Base-by-base conservation (phyloP, 73 alveolate species). In the Uronychia binucleata region DNA sequence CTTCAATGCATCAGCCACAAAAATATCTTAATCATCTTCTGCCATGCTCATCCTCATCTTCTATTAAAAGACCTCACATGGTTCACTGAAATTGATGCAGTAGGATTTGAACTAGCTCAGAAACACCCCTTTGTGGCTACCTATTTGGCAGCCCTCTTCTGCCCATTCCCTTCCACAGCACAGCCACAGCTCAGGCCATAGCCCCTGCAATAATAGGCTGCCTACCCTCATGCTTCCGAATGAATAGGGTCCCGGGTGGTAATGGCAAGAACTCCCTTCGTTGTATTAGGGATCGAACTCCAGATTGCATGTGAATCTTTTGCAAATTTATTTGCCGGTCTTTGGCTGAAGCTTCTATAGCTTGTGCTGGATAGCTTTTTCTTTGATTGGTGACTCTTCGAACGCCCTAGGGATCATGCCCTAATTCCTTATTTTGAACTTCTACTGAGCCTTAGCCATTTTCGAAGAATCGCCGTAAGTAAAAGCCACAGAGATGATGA, bases 121-220 rank as follows among this genome's bases (percentile, higher is more conserved):
- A 33, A 93, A 93, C 28, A 94, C 96, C 28, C 99, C 99, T 77
- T 91, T 92, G 85, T 97, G 99, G 59, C 79, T 86, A 28, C 67
- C 67, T 26, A 74, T 74, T 78, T 82, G 85, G 78, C 99, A 97
- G 31, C 99, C 99, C 30, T 95, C 96, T 1, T 94, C 90, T 86
- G 91, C 97, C 99, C 99, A 97, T 57, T 86, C 91, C 85, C 95
- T 94, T 79, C 98, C 94, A 88, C 99, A 97, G 90, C 99, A 97
- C 26, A 98, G 92, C 99, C 99, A 97, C 78, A 98, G 90, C 92
- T 97, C 99, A 26, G 99, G 99, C 99, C 99, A 97, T 82, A 94
- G 91, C 25, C 99, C 99, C 88, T 96, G 96, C 84, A 89, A 92
- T 46, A 46, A 5, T 46, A 11, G 5, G n/a, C 19, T 46, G n/a